A percentile compares a stretch with the other conserved stretches of the same genome.
phyloP scores from a whole-genome alignment of 1,139 yeast species.

The Debaryomycetaceae sp. region DNA sequence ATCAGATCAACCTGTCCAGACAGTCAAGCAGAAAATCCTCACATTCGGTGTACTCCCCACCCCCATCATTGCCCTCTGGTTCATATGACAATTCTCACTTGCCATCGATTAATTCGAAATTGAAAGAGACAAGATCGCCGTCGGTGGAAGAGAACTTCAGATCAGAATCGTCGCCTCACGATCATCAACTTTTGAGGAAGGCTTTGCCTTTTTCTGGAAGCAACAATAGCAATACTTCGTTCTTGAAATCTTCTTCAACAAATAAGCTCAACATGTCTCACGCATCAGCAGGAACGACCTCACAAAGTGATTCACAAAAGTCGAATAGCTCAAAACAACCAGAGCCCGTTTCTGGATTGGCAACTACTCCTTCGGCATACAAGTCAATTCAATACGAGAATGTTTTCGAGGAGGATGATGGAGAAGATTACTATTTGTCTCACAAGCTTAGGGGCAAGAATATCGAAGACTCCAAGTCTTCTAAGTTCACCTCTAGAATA shows the following conservation, averaged over 20 bases:
- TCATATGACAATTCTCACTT: slow-evolving; percentile 35
- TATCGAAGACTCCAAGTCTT: background rate
- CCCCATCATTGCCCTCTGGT: slow-evolving; percentile 32
- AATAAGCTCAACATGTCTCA: slow-evolving; percentile 18
- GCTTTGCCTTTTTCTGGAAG: background rate
- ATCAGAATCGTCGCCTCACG: background rate
- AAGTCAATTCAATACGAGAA: slow-evolving; percentile 41
- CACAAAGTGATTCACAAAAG: slow-evolving; percentile 18
- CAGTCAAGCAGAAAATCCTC: slow-evolving; percentile 34
- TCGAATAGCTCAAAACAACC: slow-evolving; percentile 3
- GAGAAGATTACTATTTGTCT: slow-evolving; percentile 18
- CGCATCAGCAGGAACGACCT: slow-evolving; percentile 18
- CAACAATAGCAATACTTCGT: slow-evolving; percentile 7
- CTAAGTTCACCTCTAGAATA: background rate
- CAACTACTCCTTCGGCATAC: slow-evolving; percentile 38
- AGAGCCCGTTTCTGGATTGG: slow-evolving; percentile 24
- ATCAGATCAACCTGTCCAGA: slow-evolving; percentile 12
- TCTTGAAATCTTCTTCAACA: slow-evolving; percentile 13
- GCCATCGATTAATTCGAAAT: slow-evolving; percentile 43
- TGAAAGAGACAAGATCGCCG: slow-evolving; percentile 31
- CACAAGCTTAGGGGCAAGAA: slow-evolving; percentile 1
- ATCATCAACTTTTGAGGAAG: background rate
- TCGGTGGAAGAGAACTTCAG: slow-evolving; percentile 8
- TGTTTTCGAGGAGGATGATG: slow-evolving; percentile 52
- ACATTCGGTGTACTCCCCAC: slow-evolving; percentile 28